Percentiles rank a stretch among this genome's conserved stretches.
Evolutionary conservation across 176 grass and related monocot genomes (phyloP).

Genomic region (Bonia amplexicaulis): DNA sequence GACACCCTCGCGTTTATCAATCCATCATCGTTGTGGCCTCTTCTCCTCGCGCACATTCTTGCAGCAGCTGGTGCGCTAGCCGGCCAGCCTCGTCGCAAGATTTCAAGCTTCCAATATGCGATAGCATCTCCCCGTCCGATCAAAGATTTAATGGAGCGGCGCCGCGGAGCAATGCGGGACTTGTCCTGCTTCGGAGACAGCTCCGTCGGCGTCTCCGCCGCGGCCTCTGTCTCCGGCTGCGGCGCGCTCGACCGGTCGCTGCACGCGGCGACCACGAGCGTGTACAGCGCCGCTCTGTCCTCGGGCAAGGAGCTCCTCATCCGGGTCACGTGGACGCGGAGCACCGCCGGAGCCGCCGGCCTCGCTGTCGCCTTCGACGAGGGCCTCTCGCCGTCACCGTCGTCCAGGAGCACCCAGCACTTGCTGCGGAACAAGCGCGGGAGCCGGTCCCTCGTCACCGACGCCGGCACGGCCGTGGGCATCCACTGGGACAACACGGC

Average conservation of each 20-base stretch:
- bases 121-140: not conserved
- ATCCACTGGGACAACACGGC: constrained; percentile 69
- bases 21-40: not conserved
- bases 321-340: constrained; percentile 56
- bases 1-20: not conserved
- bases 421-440: constrained; percentile 54
- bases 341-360: constrained; percentile 18
- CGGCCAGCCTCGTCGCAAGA: not conserved
- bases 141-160: too few species aligned
- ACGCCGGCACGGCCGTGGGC: constrained; percentile 32
- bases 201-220: constrained; percentile 42
- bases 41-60: not conserved
- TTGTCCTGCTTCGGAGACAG: constrained; percentile 76
- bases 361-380: constrained; percentile 52
- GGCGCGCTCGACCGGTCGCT: constrained; percentile 45
- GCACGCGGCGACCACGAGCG: constrained; percentile 45
- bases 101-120: not conserved
- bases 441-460: constrained; percentile 42
- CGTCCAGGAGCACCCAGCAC: constrained; percentile 14
- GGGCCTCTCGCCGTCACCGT: not conserved
- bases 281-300: constrained; percentile 49
- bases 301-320: constrained; percentile 51
- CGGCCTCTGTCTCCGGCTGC: constrained; percentile 32
- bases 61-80: not conserved
- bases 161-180: constrained; percentile 49